A percentile compares a stretch with the other conserved stretches of the same genome.
Conservation (phyloP, 2,329 filamentous ascomycete genomes). For the Penicillium corylophilum region DNA sequence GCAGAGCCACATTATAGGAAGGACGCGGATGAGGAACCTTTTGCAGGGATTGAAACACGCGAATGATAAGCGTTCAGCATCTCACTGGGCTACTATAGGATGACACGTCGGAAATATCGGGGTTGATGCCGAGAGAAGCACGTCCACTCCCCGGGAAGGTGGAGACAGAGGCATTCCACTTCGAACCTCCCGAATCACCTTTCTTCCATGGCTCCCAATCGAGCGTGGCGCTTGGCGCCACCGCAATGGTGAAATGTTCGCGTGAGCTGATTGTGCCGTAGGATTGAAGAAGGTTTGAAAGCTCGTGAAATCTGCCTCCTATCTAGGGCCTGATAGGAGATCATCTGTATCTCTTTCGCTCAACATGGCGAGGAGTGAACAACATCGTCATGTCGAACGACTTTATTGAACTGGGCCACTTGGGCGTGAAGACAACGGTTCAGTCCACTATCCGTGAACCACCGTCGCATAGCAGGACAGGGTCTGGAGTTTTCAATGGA, state of each 20-base stretch:
- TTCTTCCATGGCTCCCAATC: not conserved
- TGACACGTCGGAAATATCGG: not conserved
- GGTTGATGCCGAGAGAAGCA: not conserved
- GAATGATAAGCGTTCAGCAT: not conserved
- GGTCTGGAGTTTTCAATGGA: slow-evolving; percentile 9
- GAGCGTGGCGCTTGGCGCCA: not conserved
- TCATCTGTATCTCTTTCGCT: not conserved
- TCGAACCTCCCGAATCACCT: not conserved
- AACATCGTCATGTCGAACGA: slow-evolving; percentile 9
- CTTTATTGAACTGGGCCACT: slow-evolving; percentile 4
- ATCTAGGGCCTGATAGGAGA: not conserved
- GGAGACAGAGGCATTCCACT: not conserved
- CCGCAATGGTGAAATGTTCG: slow-evolving; percentile 10
- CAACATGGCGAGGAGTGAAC: not conserved
- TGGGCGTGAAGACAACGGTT: slow-evolving; percentile 5
- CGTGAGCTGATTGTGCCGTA: slow-evolving; percentile 4
- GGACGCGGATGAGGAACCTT: not conserved
- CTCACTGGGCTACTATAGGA: not conserved
- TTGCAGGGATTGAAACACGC: not conserved
- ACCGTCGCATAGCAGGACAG: slow-evolving; percentile 3
- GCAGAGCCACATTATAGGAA: not conserved
- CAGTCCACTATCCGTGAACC: slow-evolving; percentile 1
- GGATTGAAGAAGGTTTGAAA: not conserved
- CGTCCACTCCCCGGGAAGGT: not conserved
- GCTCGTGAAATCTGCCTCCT: not conserved